Evolutionary conservation across 306 rosid species (phyloP).

Genomic region (Bauhinia variegata): DNA sequence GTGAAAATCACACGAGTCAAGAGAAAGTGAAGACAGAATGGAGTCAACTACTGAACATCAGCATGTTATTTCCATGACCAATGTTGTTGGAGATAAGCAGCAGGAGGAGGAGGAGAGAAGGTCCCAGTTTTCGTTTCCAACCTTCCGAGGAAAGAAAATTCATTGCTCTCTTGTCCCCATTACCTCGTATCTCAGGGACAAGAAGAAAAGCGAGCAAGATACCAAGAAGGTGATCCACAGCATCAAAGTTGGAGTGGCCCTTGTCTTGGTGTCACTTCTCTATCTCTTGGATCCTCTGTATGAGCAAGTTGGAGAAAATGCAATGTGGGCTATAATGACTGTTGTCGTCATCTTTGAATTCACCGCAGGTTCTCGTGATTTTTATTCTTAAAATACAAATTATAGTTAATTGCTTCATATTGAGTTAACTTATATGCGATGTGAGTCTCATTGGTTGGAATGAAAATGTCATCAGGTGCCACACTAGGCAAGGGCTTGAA

Average conservation of each 20-base stretch:
- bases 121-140: slow-evolving; percentile 20
- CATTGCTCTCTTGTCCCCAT: slow-evolving; percentile 29
- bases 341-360: slow-evolving; percentile 84
- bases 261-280: slow-evolving; percentile 77
- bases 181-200: slow-evolving; percentile 28
- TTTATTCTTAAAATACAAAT: no score
- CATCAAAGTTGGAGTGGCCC: slow-evolving; percentile 72
- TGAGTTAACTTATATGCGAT: no score
- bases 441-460: no score
- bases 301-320: slow-evolving; percentile 75
- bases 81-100: slow-evolving; percentile 34
- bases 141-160: slow-evolving; percentile 37
- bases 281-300: slow-evolving; percentile 76
- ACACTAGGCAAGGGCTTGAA: slow-evolving; percentile 83
- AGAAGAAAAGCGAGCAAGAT: slow-evolving; percentile 37
- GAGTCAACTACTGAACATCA: slow-evolving; percentile 47
- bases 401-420: no score
- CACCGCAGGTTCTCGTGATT: slow-evolving; percentile 60
- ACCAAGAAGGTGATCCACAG: slow-evolving; percentile 67
- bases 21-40: slow-evolving; percentile 41
- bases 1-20: background rate
- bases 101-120: slow-evolving; percentile 27
- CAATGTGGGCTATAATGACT: slow-evolving; percentile 98
- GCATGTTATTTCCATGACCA: slow-evolving; percentile 49
- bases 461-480: slow-evolving; percentile 60